Evolutionary conservation across 2,329 filamentous ascomycete species (phyloP), one percentile per base, ranked within the genome.

Genomic region (Penicillium psychrosexuale): DNA sequence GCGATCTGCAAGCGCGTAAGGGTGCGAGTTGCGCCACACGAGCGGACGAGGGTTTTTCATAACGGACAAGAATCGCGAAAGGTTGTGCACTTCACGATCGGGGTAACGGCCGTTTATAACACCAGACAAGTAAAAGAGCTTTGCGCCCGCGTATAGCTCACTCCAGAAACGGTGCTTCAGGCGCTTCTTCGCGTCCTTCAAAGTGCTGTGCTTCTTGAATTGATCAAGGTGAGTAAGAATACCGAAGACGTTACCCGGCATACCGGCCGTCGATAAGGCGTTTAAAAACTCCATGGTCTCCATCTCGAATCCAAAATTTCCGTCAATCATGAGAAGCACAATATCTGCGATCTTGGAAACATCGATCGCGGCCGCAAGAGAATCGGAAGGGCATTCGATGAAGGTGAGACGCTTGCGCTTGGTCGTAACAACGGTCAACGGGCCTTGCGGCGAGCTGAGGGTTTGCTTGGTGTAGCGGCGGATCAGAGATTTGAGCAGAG

Each of bases 241-340:
- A 49, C 94, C 94, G 70, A 99, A 97, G 36, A 99, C 92, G 66
- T 99, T 99, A 61, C 94, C 93, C 0, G 95, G 94, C 93, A 99
- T 97, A 73, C 94, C 94, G 30, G 90, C 96, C 2, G 91, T 85
- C n/a, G 90, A 88, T 47, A 99, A 80, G 17, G 97, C 87, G 66
- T 97, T 97, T 69, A 99, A 78, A 59, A 99, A 99, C 75, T 99
- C 94, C 94, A 99, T 99, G 0, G 94, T 99, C 81, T 99, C 94
- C 94, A 99, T 99, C 77, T 99, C 94, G 70, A 99, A 99, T 13
- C 94, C 95, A 68, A 89, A 99, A 76, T 97, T 97, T 53, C 94
- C 95, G 70, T 99, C 94, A 65, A 99, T 99, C 90, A 99, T 94
- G 53, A 99, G 82, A 47, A 99, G 81, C 6, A 97, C 90, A 66